A percentile compares a stretch with the other conserved stretches of the same genome.
Conservation (phyloP, 345 rosid genomes). For the Syzygium jambos region DNA sequence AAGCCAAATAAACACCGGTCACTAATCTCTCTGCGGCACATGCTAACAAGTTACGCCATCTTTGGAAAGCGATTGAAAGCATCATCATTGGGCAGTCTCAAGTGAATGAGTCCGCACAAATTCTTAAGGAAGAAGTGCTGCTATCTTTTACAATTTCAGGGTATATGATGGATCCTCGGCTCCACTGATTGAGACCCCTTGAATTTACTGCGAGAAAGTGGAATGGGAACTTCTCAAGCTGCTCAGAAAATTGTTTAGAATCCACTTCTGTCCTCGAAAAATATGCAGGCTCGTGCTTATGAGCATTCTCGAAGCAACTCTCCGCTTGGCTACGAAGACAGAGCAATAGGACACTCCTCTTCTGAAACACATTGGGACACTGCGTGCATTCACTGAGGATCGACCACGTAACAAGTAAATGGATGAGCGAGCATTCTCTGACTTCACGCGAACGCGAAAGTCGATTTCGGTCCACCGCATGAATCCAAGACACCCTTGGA, state of each 20-base stretch:
- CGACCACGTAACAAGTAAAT: neutral
- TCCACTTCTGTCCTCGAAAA: conserved; percentile 8
- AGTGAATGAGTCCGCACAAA: neutral
- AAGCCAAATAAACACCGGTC: neutral
- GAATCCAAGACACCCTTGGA: neutral
- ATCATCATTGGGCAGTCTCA: neutral
- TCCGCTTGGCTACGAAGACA: conserved; percentile 14
- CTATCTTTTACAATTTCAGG: neutral
- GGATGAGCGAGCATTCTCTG: neutral
- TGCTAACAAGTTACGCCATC: neutral
- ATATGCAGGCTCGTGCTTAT: neutral
- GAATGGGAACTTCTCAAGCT: conserved; percentile 13
- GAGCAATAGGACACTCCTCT: conserved; percentile 12
- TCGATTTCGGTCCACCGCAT: neutral
- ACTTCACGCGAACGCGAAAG: neutral
- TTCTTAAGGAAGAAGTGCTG: neutral
- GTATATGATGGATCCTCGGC: neutral
- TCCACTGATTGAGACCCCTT: neutral
- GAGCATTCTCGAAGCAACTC: conserved; percentile 6
- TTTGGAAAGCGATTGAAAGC: neutral
- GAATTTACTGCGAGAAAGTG: neutral
- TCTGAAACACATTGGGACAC: neutral
- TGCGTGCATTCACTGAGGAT: neutral
- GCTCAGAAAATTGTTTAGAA: conserved; percentile 3
- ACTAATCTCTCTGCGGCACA: neutral